Evolutionary conservation across 2,329 filamentous ascomycete species (phyloP).

Genomic region (Pyrenochaeta sp.): DNA sequence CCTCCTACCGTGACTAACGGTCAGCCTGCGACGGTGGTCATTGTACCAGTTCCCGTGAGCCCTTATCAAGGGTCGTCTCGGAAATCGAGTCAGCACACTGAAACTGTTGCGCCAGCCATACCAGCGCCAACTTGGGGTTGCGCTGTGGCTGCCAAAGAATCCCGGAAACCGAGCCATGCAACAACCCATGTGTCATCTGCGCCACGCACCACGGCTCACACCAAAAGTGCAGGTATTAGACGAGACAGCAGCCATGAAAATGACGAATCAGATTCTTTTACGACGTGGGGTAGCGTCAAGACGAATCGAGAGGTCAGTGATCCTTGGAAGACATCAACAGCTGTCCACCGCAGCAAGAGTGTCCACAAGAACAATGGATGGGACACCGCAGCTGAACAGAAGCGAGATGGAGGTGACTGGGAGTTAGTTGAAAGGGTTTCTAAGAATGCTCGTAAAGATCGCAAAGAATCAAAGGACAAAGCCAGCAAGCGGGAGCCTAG

Average conservation of each 20-base stretch:
- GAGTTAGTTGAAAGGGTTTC: constrained; percentile 5
- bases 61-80: not conserved
- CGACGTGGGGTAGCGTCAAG: constrained; percentile 13
- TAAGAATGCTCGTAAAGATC: not conserved
- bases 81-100: constrained; percentile 1
- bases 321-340: constrained; percentile 4
- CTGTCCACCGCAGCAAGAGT: too few species aligned
- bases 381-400: too few species aligned
- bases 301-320: not conserved
- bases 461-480: too few species aligned
- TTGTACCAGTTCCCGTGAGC: constrained; percentile 2
- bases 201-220: constrained; percentile 8
- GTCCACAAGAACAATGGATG: not conserved
- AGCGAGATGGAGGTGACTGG: not conserved
- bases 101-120: not conserved
- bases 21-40: constrained; percentile 8
- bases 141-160: constrained; percentile 1
- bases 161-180: constrained; percentile 5
- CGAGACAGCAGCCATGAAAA: not conserved
- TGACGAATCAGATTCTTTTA: not conserved
- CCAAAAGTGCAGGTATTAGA: not conserved
- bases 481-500: too few species aligned
- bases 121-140: constrained; percentile 14
- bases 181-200: constrained; percentile 7
- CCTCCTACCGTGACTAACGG: constrained; percentile 4